phyloP scores from a whole-genome alignment of 768 basidiomycete genomes.

The Tephrocybe sp. region DNA sequence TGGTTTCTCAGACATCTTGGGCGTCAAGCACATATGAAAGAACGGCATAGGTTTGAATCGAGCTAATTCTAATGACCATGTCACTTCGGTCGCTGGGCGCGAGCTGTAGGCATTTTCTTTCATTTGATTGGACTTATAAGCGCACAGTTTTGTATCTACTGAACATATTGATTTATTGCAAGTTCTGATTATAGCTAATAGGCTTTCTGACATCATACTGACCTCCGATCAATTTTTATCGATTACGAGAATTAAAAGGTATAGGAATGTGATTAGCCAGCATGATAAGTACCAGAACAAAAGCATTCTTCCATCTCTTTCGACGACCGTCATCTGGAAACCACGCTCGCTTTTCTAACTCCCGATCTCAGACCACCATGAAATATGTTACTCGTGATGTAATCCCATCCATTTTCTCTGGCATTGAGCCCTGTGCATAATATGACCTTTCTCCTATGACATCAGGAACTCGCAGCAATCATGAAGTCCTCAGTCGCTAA shows the following conservation, averaged over 20 bases:
- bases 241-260: not conserved
- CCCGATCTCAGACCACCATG: conserved; percentile 7
- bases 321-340: not conserved
- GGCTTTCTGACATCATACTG: not conserved
- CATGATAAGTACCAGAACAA: conserved; percentile 5
- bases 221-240: not conserved
- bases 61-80: no score
- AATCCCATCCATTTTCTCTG: not conserved
- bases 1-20: no score
- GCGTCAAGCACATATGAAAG: no score
- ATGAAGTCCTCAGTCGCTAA: conserved; percentile 61
- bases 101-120: no score
- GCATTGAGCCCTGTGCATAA: not conserved
- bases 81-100: no score
- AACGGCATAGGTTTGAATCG: no score
- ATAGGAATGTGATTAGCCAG: not conserved
- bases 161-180: no score
- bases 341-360: not conserved
- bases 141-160: no score
- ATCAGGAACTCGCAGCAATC: conserved; percentile 64
- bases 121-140: no score
- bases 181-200: not conserved
- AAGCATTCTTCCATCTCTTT: conserved; percentile 1
- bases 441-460: not conserved
- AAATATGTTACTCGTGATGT: conserved; percentile 21